These are phyloP conservation scores for Phytopythium cucurbitacearum DNA, from an alignment of 352 stramenopile genomes.

Conservation along the genomic window DNA sequence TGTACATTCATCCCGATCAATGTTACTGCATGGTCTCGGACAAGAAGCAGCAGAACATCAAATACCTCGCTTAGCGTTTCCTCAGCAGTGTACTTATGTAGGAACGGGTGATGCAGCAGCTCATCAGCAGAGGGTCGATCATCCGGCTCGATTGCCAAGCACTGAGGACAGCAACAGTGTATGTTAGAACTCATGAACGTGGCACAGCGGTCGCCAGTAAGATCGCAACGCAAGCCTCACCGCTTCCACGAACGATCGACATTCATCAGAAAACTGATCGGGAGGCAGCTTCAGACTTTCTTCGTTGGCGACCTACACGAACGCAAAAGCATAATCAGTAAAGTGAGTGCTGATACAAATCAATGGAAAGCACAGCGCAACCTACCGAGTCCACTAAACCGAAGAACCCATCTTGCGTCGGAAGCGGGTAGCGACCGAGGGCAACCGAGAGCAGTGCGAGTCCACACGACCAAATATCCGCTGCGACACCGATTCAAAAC, in stretches of 20 bases:
- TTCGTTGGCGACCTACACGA: slow-evolving; percentile 69
- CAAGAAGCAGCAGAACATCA: neutral
- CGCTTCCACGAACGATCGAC: slow-evolving; percentile 56
- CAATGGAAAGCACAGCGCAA: slow-evolving; percentile 1
- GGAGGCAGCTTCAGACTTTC: slow-evolving; percentile 59
- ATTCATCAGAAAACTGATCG: slow-evolving; percentile 64
- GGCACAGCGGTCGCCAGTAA: neutral
- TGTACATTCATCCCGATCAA: slow-evolving; percentile 9
- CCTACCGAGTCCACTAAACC: slow-evolving; percentile 80
- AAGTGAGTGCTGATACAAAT: slow-evolving; percentile 3
- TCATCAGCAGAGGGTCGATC: slow-evolving; percentile 57
- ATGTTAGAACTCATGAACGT: neutral
- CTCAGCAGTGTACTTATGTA: slow-evolving; percentile 59
- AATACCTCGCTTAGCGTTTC: slow-evolving; percentile 66
- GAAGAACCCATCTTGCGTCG: slow-evolving; percentile 85
- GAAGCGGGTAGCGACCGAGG: slow-evolving; percentile 78
- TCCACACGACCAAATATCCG: slow-evolving; percentile 84
- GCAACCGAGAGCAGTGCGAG: slow-evolving; percentile 76
- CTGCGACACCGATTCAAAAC: slow-evolving; percentile 15
- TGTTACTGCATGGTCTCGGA: no score
- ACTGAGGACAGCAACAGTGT: slow-evolving; percentile 21
- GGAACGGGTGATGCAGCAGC: slow-evolving; percentile 67
- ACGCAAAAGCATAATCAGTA: neutral
- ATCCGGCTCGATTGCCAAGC: slow-evolving; percentile 60
- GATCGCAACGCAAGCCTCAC: slow-evolving; percentile 25